A percentile compares a stretch with the other conserved stretches of the same genome.
Evolutionary conservation across 345 rosid genomes (phyloP).

Genomic region (Dipteronia dyeriana): DNA sequence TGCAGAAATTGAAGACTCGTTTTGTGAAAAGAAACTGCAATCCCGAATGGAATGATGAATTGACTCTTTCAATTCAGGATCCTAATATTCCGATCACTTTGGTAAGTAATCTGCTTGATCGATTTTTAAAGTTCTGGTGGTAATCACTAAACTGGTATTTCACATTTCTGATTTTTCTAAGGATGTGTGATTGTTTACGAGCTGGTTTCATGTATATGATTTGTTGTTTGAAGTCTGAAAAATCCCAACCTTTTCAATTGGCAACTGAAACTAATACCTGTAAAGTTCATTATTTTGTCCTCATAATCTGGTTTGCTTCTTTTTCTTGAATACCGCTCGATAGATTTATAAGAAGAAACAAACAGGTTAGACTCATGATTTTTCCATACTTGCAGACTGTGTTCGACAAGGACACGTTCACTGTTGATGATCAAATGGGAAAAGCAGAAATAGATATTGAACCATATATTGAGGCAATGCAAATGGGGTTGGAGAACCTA

Average conservation of each 20-base stretch:
- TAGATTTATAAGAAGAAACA: neutral
- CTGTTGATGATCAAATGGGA: slow-evolving; percentile 79
- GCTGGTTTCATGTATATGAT: neutral
- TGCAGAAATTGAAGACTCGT: slow-evolving; percentile 67
- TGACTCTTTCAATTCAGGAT: slow-evolving; percentile 59
- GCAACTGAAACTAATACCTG: neutral
- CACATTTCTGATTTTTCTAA: neutral
- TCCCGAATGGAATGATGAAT: slow-evolving; percentile 85
- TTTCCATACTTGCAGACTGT: slow-evolving; percentile 43
- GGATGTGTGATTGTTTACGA: too few relatives aligned
- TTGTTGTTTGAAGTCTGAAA: neutral
- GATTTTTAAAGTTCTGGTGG: neutral
- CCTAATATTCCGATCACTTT: slow-evolving; percentile 47
- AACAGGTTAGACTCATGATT: neutral
- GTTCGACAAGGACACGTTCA: slow-evolving; percentile 73
- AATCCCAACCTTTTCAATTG: neutral
- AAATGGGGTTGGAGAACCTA: slow-evolving; percentile 44
- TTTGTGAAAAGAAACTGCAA: slow-evolving; percentile 67
- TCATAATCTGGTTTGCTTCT: neutral
- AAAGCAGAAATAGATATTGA: slow-evolving; percentile 66
- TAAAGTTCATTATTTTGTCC: neutral
- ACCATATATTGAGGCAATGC: slow-evolving; percentile 52
- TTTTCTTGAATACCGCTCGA: neutral
- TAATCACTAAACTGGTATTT: neutral
- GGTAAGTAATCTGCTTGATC: slow-evolving; percentile 42